Percentiles rank a stretch among this genome's conserved stretches.
Evolutionary conservation across 257 asterid genomes (phyloP).

Genomic region (Coffea eugenioides): DNA sequence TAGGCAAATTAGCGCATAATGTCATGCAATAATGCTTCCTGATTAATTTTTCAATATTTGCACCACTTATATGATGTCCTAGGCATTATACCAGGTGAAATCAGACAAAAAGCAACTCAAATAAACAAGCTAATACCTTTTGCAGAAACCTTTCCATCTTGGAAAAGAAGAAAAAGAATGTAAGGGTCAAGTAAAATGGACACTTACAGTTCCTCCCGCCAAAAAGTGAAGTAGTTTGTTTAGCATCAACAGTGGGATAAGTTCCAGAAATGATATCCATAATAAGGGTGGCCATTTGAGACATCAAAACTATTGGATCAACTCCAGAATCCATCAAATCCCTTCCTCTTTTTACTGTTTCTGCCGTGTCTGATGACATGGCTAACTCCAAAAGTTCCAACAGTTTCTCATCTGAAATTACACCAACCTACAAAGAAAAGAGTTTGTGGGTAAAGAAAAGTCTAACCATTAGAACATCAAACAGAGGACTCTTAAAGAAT

Average conservation of each 20-base stretch:
- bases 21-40: neutral
- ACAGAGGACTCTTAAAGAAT: neutral
- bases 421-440: constrained; percentile 70
- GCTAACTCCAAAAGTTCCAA: constrained; percentile 92
- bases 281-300: constrained; percentile 90
- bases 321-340: constrained; percentile 88
- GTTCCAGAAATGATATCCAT: constrained; percentile 95
- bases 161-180: neutral
- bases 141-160: neutral
- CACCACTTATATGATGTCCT: neutral
- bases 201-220: constrained; percentile 65
- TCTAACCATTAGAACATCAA: constrained; percentile 1
- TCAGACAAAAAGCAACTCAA: neutral
- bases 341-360: constrained; percentile 83
- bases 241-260: constrained; percentile 47
- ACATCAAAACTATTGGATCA: constrained; percentile 85
- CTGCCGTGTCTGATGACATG: constrained; percentile 92
- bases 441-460: neutral
- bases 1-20: neutral
- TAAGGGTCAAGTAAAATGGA: constrained; percentile 1
- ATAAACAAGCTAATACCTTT: neutral
- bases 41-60: neutral
- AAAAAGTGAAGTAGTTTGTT: constrained; percentile 43
- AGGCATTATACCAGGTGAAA: neutral
- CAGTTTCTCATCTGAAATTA: constrained; percentile 90